Conservation (phyloP, 116 monocot species). For the Zostera marina region DNA sequence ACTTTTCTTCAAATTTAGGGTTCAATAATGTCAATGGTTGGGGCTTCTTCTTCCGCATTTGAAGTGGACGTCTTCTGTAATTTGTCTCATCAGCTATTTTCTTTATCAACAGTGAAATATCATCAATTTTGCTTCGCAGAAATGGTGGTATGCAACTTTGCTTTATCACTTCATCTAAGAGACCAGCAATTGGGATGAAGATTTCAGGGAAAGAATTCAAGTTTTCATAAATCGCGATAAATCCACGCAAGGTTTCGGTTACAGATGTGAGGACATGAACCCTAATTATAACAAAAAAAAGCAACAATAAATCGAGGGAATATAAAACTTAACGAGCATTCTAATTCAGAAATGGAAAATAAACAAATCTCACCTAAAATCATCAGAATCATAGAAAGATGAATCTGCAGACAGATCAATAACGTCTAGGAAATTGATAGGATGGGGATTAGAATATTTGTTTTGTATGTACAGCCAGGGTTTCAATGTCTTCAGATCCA, state of each 20-base stretch:
- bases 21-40: slow-evolving; percentile 62
- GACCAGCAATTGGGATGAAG: slow-evolving; percentile 44
- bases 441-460: slow-evolving; percentile 22
- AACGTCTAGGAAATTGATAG: slow-evolving; percentile 36
- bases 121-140: slow-evolving; percentile 34
- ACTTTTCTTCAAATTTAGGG: slow-evolving; percentile 96
- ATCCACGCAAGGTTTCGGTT: slow-evolving; percentile 54
- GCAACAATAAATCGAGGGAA: neutral
- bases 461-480: slow-evolving; percentile 50
- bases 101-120: slow-evolving; percentile 41
- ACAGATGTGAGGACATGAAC: slow-evolving; percentile 42
- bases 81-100: slow-evolving; percentile 37
- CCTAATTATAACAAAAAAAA: neutral
- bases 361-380: slow-evolving; percentile 45
- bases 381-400: slow-evolving; percentile 49
- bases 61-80: slow-evolving; percentile 47
- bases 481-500: slow-evolving; percentile 34
- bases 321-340: neutral
- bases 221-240: slow-evolving; percentile 40
- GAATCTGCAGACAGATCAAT: slow-evolving; percentile 41
- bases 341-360: neutral
- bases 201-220: slow-evolving; percentile 83
- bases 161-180: slow-evolving; percentile 40
- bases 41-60: slow-evolving; percentile 77
- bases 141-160: slow-evolving; percentile 19